phyloP scores from a whole-genome alignment of 1,284 basidiomycete species.

The Cronartium quercuum region DNA sequence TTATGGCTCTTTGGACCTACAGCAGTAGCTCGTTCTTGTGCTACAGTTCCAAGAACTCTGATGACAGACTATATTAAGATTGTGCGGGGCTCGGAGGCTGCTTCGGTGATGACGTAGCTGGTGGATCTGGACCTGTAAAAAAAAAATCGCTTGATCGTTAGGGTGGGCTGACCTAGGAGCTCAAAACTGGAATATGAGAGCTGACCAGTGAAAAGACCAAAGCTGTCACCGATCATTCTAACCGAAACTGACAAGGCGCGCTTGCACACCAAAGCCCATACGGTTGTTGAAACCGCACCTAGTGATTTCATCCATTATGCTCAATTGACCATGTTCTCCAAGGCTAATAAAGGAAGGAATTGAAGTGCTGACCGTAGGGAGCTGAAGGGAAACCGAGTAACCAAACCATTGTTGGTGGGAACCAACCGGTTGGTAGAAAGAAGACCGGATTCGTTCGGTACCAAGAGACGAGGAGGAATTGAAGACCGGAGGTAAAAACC shows the following conservation, averaged over 20 bases:
- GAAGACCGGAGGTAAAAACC: constrained; percentile 73
- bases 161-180: too few relatives aligned
- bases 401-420: constrained; percentile 48
- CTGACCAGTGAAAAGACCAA: neutral
- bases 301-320: neutral
- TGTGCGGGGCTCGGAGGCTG: too few relatives aligned
- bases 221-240: neutral
- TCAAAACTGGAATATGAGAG: too few relatives aligned
- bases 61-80: too few relatives aligned
- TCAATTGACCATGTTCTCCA: neutral
- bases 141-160: too few relatives aligned
- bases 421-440: constrained; percentile 79
- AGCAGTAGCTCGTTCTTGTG: too few relatives aligned
- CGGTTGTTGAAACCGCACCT: constrained; percentile 79
- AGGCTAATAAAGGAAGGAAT: neutral
- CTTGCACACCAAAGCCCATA: constrained; percentile 80
- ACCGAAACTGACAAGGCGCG: neutral
- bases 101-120: too few relatives aligned
- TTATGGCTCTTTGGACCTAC: too few relatives aligned
- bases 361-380: constrained; percentile 9
- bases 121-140: too few relatives aligned
- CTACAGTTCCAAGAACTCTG: too few relatives aligned
- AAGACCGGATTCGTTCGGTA: constrained; percentile 81
- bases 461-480: constrained; percentile 78
- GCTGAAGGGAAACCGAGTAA: constrained; percentile 24